Conservation (phyloP, 352 stramenopile species). For the Halophytophthora polymorphica region DNA sequence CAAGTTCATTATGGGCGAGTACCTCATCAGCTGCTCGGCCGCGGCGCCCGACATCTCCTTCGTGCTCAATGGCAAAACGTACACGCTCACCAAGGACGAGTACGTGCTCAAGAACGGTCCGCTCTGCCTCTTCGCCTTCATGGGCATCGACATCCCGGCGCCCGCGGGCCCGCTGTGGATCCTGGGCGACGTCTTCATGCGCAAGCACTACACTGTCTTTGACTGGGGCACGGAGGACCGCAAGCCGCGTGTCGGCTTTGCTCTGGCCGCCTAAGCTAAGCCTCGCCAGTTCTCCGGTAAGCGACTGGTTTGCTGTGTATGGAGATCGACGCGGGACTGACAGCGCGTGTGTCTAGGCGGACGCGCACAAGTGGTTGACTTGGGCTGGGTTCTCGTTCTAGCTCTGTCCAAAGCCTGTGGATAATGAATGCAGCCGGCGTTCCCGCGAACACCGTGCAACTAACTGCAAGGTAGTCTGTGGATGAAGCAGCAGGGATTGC, state of each 20-base stretch:
- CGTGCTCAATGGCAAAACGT: constrained; percentile 89
- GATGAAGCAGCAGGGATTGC: no score
- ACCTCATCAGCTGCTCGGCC: constrained; percentile 92
- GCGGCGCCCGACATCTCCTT: constrained; percentile 92
- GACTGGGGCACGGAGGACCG: constrained; percentile 78
- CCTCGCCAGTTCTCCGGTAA: background rate
- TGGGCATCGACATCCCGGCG: constrained; percentile 92
- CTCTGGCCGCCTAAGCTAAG: constrained; percentile 58
- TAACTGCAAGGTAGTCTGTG: no score
- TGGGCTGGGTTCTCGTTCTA: no score
- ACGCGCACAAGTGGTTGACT: no score
- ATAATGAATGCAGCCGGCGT: no score
- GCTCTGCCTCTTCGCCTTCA: constrained; percentile 95
- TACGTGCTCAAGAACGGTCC: constrained; percentile 91
- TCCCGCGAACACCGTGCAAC: no score
- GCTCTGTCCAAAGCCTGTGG: no score
- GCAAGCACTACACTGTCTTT: constrained; percentile 95
- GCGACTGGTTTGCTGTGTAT: constrained; percentile 2
- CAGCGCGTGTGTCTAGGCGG: no score
- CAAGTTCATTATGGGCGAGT: constrained; percentile 92
- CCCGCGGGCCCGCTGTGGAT: constrained; percentile 76
- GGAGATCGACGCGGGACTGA: background rate
- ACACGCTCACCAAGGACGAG: constrained; percentile 90
- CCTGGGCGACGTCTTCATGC: constrained; percentile 95
- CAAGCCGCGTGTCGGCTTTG: constrained; percentile 87